Base-by-base conservation (phyloP, 805 yeast genomes). In the Yamadazyma scolyti region DNA sequence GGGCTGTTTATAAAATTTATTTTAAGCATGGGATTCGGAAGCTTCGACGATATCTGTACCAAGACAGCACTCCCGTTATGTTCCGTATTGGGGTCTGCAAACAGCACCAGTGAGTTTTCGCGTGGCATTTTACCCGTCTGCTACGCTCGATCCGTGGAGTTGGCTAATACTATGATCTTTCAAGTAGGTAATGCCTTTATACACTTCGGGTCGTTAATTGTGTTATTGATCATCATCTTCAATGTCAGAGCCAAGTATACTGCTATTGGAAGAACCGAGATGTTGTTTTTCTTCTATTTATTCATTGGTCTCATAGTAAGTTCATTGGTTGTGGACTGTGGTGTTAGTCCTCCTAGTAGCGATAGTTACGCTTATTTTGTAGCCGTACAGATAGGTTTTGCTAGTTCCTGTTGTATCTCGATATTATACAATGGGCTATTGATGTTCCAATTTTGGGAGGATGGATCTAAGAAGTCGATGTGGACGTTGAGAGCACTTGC, bases 371-470 rank as follows among this genome's bases (percentile, higher is more conserved):
- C 86, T 1, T 88, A 82, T 54, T 83, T 89, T 53, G 96, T 86
- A 4, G 77, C 93, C 9, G 66, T 80, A 5, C 97, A 90, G 54
- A 53, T 81, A 14, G 96, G 90, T 0, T 47, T 85, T 12, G 71
- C 82, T 0, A 77, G 88, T 9, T 80, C 84, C 0, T 71, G 79
- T 20, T 83, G 95, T 49, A 68, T 80, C 66, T 58, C 82, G 23
- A 55, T 90, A 31, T 61, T 84, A 50, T 65, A 77, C 31, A 80
- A 82, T 38, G 96, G 97, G 4, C 51, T 93, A 4, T 58, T 88
- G 12, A 89, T 90, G 12, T 87, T 87, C 55, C 93, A 88, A 55
- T 59, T 89, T 20, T 93, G 96, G 94, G 97, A 89, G 55, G 98
- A 90, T 56, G 97, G 97, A 12, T 82, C 96, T 1, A 50, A 55